Conservation (phyloP, 2,329 filamentous ascomycete genomes). For the Ophiostoma tasmaniense region DNA sequence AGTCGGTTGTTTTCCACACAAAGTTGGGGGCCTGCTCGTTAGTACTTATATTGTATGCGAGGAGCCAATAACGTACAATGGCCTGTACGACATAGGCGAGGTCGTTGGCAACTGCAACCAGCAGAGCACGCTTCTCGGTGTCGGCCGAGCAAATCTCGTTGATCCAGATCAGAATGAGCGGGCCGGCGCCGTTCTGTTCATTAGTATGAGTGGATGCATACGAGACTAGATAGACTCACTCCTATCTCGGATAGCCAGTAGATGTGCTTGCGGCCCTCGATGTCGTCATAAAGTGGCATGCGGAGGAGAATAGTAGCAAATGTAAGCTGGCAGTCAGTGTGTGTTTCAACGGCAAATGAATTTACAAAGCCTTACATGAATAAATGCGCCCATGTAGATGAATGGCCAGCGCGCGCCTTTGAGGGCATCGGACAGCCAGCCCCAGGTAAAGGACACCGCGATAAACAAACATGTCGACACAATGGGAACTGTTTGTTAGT, state of each 20-base stretch:
- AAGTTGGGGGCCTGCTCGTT: conserved; percentile 28
- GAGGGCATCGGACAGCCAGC: conserved; percentile 30
- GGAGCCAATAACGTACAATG: conserved; percentile 19
- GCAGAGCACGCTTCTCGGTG: conserved; percentile 24
- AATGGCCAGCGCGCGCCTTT: conserved; percentile 32
- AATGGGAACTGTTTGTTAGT: conserved; percentile 23
- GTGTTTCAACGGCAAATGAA: too few species aligned
- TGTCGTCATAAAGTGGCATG: conserved; percentile 31
- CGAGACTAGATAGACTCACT: background rate
- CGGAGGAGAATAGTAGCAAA: conserved; percentile 28
- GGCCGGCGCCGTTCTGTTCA: conserved; percentile 27
- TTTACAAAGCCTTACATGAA: conserved; percentile 22
- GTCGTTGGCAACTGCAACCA: conserved; percentile 23
- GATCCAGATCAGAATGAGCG: conserved; percentile 30
- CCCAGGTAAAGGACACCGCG: conserved; percentile 29
- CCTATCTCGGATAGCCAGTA: conserved; percentile 33
- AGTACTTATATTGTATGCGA: background rate
- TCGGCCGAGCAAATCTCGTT: conserved; percentile 24
- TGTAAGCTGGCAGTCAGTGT: conserved; percentile 10
- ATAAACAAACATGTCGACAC: conserved; percentile 30
- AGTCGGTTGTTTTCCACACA: conserved; percentile 34
- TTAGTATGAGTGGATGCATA: background rate
- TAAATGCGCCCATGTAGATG: conserved; percentile 30
- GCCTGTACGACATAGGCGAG: conserved; percentile 25
- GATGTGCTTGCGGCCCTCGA: conserved; percentile 29